Conservation (phyloP, 2,329 filamentous ascomycete species). For the Aspergillus intermedius region DNA sequence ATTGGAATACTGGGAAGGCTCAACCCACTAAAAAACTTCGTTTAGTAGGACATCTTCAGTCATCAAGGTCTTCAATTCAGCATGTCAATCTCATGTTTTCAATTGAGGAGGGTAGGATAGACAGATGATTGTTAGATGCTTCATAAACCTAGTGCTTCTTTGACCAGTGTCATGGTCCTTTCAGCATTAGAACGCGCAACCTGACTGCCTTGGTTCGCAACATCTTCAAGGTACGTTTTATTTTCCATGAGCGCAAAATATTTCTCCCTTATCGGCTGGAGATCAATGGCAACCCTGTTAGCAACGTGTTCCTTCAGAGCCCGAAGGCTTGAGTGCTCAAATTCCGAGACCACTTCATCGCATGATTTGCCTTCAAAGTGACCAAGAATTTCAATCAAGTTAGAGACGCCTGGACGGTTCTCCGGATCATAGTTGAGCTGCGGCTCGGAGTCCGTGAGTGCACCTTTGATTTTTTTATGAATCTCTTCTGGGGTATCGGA, state of each 20-base stretch:
- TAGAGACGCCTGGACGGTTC: constrained; percentile 73
- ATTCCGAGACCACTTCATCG: constrained; percentile 43
- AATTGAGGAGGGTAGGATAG: too few relatives aligned
- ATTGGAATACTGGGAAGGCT: too few relatives aligned
- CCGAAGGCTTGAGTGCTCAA: constrained; percentile 44
- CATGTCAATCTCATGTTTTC: background rate
- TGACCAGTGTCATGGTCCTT: constrained; percentile 27
- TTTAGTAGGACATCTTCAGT: too few relatives aligned
- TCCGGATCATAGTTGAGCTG: constrained; percentile 67
- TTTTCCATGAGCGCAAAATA: constrained; percentile 25
- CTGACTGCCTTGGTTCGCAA: constrained; percentile 25
- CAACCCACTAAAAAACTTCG: too few relatives aligned
- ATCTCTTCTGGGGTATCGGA: constrained; percentile 64
- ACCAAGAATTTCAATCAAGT: constrained; percentile 73
- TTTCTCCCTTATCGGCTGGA: constrained; percentile 29
- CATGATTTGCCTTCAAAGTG: constrained; percentile 51
- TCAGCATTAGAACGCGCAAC: constrained; percentile 26
- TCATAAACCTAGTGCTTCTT: constrained; percentile 26
- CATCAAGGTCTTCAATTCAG: background rate
- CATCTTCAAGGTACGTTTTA: constrained; percentile 21
- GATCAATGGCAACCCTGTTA: constrained; percentile 30
- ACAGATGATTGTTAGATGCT: background rate
- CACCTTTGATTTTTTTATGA: constrained; percentile 60
- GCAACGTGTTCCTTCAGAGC: constrained; percentile 60
- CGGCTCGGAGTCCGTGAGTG: constrained; percentile 66